Conservation (phyloP, 768 basidiomycete genomes). For the Hygrophorus russula region DNA sequence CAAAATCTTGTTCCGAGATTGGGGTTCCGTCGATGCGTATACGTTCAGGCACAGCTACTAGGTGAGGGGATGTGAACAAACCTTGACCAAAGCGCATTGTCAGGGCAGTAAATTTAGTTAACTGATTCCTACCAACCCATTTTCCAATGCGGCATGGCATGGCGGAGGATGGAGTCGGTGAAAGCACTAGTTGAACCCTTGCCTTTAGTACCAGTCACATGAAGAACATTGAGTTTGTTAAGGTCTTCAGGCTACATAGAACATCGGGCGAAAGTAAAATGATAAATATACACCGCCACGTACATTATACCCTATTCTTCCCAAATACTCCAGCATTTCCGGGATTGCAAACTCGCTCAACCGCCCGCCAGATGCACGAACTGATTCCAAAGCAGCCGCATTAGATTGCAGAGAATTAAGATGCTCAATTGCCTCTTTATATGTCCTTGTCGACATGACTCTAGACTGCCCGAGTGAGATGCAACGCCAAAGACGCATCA, state of each 20-base stretch:
- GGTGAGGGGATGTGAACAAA: slow-evolving; percentile 92
- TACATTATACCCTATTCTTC: slow-evolving; percentile 79
- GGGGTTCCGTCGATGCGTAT: slow-evolving; percentile 90
- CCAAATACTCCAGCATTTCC: slow-evolving; percentile 86
- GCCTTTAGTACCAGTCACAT: slow-evolving; percentile 96
- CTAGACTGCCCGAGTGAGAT: background rate
- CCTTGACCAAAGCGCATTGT: slow-evolving; percentile 34
- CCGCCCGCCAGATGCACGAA: slow-evolving; percentile 60
- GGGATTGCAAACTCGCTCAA: slow-evolving; percentile 57
- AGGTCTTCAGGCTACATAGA: slow-evolving; percentile 60
- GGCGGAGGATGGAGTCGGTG: slow-evolving; percentile 75
- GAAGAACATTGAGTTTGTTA: slow-evolving; percentile 83
- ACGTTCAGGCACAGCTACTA: slow-evolving; percentile 90
- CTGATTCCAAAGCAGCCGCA: slow-evolving; percentile 82
- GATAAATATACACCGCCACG: slow-evolving; percentile 14
- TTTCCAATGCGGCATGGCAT: slow-evolving; percentile 63
- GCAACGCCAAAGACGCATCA: background rate
- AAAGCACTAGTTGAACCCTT: slow-evolving; percentile 98
- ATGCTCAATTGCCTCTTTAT: slow-evolving; percentile 60
- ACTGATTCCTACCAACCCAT: slow-evolving; percentile 45
- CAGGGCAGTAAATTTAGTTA: slow-evolving; percentile 1
- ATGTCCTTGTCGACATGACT: slow-evolving; percentile 32
- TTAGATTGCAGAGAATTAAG: slow-evolving; percentile 85
- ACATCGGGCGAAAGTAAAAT: background rate
- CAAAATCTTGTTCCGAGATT: slow-evolving; percentile 78